phyloP scores from a whole-genome alignment of 1,284 basidiomycete genomes.

The Hymenochaete sp. region DNA sequence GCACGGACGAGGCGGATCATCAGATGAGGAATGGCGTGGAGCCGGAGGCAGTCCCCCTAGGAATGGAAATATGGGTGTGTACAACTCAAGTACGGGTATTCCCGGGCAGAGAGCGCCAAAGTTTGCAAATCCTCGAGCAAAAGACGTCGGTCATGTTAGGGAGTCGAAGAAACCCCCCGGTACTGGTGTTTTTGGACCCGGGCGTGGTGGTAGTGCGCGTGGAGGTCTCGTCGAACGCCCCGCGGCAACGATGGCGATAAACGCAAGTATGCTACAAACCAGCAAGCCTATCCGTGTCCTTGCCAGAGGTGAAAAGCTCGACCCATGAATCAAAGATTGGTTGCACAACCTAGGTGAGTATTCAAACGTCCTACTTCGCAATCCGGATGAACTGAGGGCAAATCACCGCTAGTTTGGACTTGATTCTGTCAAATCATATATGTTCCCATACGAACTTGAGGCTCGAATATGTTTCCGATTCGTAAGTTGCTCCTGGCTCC shows the following conservation, averaged over 20 bases:
- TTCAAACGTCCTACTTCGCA: too few relatives aligned
- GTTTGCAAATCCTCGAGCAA: background rate
- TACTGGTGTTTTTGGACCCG: conserved; percentile 23
- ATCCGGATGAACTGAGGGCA: too few relatives aligned
- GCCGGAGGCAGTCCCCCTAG: background rate
- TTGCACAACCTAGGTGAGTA: too few relatives aligned
- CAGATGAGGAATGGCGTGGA: conserved; percentile 18
- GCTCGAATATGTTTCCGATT: too few relatives aligned
- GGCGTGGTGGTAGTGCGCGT: conserved; percentile 20
- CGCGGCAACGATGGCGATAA: conserved; percentile 63
- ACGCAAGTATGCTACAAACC: conserved; percentile 62
- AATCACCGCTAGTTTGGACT: too few relatives aligned
- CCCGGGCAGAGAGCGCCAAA: conserved; percentile 1
- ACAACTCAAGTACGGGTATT: too few relatives aligned
- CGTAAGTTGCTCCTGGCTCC: too few relatives aligned
- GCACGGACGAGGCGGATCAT: conserved; percentile 19
- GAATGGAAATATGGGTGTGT: background rate
- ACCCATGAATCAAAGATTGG: too few relatives aligned
- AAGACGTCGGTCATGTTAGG: background rate
- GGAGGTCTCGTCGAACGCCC: conserved; percentile 55
- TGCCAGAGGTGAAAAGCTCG: conserved; percentile 72
- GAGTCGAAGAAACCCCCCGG: background rate
- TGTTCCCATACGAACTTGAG: too few relatives aligned
- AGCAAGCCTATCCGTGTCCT: conserved; percentile 66
- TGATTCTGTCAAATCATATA: too few relatives aligned